Base-by-base conservation (phyloP, 768 basidiomycete genomes). In the Gelatoporia subvermispora region DNA sequence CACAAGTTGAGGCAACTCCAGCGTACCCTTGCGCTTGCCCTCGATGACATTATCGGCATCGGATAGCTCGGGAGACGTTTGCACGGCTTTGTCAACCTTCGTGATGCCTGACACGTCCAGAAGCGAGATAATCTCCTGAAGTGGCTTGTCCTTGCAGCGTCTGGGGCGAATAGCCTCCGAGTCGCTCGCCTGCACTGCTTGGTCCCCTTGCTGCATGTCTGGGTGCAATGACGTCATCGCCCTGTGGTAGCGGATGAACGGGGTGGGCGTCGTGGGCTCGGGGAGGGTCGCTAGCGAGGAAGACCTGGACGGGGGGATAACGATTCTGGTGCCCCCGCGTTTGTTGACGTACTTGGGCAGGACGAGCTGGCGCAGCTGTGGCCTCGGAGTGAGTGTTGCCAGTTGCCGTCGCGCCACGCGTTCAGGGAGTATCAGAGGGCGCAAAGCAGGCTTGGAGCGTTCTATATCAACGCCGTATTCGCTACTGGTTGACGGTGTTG, bases 261-360 rank as follows among this genome's bases (percentile, higher is more conserved):
- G 23, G 43, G n/a, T 20, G 43, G 43, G 18, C 15, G 28, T 34
- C 35, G 44, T 25, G 8, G 44, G 8, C 28, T 35, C 20, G 20
- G 13, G 28, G 13, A 39, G 36, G 9, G 43, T 43, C 9, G 25
- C 28, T 13, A 38, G 46, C 20, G 51, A 44, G 31, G 39, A 35
- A 4, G 45, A 15, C 42, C 39, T 37, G 10, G 38, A 24, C 31
- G 37, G 38, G 28, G 22, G 46, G 35, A 48, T 18, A 5, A 39
- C 43, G 49, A 46, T 18, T 20, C 18, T 25, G 15, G 45, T 15
- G 45, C 22, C 35, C 22, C 10, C 20, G 13, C 50, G 49, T 20
- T 41, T 43, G 21, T 48, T 59, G 35, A 62, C 31, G 39, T 60
- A 51, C 55, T 59, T 57, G 23, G 61, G 55, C 13, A 62, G 52